Evolutionary conservation across 345 rosid species (phyloP), one percentile per base, ranked within the genome.

Genomic region (Theobroma cacao): DNA sequence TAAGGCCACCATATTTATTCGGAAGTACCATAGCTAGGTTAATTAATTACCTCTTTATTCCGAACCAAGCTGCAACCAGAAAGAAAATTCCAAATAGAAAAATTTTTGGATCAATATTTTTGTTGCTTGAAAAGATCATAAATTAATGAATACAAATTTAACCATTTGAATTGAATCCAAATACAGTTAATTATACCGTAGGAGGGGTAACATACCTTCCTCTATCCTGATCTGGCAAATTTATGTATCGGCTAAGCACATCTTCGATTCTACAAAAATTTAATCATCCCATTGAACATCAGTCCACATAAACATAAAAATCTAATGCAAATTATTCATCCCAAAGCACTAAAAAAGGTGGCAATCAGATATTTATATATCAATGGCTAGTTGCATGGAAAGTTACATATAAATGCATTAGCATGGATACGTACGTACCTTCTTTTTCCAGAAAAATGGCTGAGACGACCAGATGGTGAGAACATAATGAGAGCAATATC

Each of bases 401-500:
- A 52, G 56, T 45, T 45, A n/a, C n/a, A n/a, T 6, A 56, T 56
- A 7, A 18, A 24, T 56, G 62, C n/a, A 52, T 52, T 13, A 3
- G 5, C n/a, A n/a, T 52, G 11, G 2, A 38, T 0, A 34, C 1
- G 34, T 13, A 4, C 2, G 47, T 13, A 92, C 98, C 94, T 92
- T 76, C 72, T 86, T 81, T 87, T 86, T 77, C 97, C 93, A 2
- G 97, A 92, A 80, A 90, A 93, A 36, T 90, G 93, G 61, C 87
- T 86, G 75, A 92, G 85, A n/a, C 94, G 94, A 43, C 84, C 85
- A 4, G 93, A 89, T 2, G 94, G 92, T 62, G 93, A 92, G 79
- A 92, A 93, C 97, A 92, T 90, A 77, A 89, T 84, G 76, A 93
- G 98, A 65, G 98, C 97, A 77, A 91, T 91, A 34, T 93, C 97